A percentile compares a stretch with the other conserved stretches of the same genome.
Conservation (phyloP, 2,329 filamentous ascomycete genomes). For the Venturia carpophila region DNA sequence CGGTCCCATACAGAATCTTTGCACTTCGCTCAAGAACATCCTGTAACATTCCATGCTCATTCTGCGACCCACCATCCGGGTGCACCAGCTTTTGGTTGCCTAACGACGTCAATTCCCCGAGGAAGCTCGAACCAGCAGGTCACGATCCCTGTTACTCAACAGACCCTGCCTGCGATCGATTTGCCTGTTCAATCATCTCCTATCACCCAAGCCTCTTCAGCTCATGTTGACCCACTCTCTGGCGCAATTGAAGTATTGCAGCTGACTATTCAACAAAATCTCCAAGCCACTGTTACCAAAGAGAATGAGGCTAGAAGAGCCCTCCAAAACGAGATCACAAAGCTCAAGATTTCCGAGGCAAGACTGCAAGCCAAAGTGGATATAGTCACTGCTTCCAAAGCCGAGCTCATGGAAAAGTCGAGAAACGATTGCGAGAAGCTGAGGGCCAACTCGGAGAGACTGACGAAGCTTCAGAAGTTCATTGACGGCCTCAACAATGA, state of each 20-base stretch:
- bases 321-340: not conserved
- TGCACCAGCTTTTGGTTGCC: not conserved
- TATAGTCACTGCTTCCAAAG: not conserved
- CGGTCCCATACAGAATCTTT: not conserved
- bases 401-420: not conserved
- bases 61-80: not conserved
- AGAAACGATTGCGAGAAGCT: not conserved
- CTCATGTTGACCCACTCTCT: not conserved
- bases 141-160: not conserved
- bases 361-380: conserved; percentile 9
- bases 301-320: not conserved
- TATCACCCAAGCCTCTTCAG: not conserved
- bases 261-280: conserved; percentile 11
- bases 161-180: not conserved
- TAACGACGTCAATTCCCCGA: not conserved
- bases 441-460: not conserved
- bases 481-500: conserved; percentile 7
- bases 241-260: conserved; percentile 7
- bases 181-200: not conserved
- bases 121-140: not conserved
- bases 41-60: not conserved
- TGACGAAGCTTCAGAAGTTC: conserved; percentile 10
- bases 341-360: conserved; percentile 7
- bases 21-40: not conserved
- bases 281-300: conserved; percentile 1